phyloP scores from a whole-genome alignment of 768 basidiomycete genomes.

The Suillus tomentosus region DNA sequence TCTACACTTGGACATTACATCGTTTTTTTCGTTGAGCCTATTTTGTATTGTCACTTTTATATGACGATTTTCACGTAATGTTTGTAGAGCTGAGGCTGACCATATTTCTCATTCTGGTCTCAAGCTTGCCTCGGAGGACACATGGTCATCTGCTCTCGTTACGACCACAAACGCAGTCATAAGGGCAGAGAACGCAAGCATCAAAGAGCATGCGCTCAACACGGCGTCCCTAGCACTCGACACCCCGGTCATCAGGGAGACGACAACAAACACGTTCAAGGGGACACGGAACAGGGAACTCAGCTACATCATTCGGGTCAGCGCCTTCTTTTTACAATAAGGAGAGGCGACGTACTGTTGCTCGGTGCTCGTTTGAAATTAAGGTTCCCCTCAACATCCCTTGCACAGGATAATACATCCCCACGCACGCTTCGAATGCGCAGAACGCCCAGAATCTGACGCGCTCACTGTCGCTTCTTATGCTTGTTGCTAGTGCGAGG shows the following conservation, averaged over 20 bases:
- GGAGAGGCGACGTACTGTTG: conserved; percentile 53
- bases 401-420: conserved; percentile 79
- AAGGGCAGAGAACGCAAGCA: conserved; percentile 60
- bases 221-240: conserved; percentile 64
- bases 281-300: conserved; percentile 75
- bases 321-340: conserved; percentile 4
- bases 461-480: conserved; percentile 45
- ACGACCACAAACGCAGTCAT: conserved; percentile 56
- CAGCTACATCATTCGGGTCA: conserved; percentile 40
- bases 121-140: conserved; percentile 21
- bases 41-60: too few species aligned
- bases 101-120: conserved; percentile 20
- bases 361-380: conserved; percentile 71
- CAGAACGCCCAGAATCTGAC: conserved; percentile 74
- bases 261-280: conserved; percentile 72
- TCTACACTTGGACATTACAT: too few species aligned
- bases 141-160: conserved; percentile 30
- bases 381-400: conserved; percentile 70
- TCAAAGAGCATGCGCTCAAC: conserved; percentile 55
- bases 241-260: conserved; percentile 67
- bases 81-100: too few species aligned
- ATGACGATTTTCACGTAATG: too few species aligned
- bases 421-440: conserved; percentile 73
- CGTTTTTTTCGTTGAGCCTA: too few species aligned
- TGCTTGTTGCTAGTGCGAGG: conserved; percentile 53